Evolutionary conservation across 305 asterid genomes (phyloP).

Genomic region (Fraxinus velutina): DNA sequence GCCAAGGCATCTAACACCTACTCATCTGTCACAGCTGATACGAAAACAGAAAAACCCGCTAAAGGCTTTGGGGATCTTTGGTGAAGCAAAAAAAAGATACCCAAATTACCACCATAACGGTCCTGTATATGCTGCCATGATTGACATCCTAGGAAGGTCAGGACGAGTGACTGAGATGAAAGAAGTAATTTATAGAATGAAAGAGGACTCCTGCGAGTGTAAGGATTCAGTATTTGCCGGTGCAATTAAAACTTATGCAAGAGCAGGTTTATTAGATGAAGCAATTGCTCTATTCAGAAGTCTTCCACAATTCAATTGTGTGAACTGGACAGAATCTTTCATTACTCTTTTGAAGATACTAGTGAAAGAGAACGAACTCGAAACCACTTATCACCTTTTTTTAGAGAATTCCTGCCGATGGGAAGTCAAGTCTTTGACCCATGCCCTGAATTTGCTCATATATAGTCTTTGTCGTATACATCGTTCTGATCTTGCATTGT

Average conservation of each 20-base stretch:
- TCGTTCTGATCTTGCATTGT: conserved; percentile 72
- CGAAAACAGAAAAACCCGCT: conserved; percentile 67
- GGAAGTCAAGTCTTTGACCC: conserved; percentile 58
- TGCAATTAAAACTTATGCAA: conserved; percentile 53
- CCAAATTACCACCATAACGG: conserved; percentile 66
- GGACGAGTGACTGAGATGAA: conserved; percentile 59
- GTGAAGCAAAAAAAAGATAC: conserved; percentile 48
- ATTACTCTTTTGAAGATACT: conserved; percentile 54
- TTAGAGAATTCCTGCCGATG: conserved; percentile 47
- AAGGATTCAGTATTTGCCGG: conserved; percentile 57
- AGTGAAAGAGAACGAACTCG: conserved; percentile 48
- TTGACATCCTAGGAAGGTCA: conserved; percentile 49
- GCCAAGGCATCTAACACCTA: conserved; percentile 62
- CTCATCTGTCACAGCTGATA: conserved; percentile 64
- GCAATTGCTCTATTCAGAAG: conserved; percentile 54
- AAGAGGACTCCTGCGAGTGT: conserved; percentile 71
- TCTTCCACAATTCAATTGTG: conserved; percentile 65
- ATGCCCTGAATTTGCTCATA: conserved; percentile 57
- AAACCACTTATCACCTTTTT: conserved; percentile 44
- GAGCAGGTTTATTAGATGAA: conserved; percentile 53
- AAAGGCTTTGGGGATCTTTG: conserved; percentile 69
- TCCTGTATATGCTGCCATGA: conserved; percentile 60
- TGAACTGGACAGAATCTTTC: conserved; percentile 59
- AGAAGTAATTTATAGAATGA: conserved; percentile 52
- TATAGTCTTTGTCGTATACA: conserved; percentile 53